These are phyloP conservation scores for Calonectria pteridis DNA, from an alignment of 2,329 filamentous ascomycete genomes.

Conservation along the genomic window DNA sequence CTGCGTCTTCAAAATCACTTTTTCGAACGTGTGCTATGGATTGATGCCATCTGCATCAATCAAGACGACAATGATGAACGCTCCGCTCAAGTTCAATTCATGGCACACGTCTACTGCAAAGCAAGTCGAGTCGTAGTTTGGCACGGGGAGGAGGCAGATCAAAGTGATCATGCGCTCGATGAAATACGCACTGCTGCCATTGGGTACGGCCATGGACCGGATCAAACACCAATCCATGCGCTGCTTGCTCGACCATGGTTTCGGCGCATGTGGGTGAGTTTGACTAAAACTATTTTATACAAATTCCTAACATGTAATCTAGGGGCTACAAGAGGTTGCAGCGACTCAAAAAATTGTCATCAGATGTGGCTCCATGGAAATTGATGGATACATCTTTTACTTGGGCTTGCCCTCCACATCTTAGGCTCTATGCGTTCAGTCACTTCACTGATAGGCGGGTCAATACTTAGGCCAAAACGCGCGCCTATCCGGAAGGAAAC, in stretches of 20 bases:
- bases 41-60: not conserved
- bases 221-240: not conserved
- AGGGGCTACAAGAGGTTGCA: not conserved
- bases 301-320: not conserved
- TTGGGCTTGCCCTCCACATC: not conserved
- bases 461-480: not conserved
- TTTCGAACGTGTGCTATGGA: not conserved
- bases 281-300: not conserved
- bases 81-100: not conserved
- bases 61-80: not conserved
- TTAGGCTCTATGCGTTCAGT: not conserved
- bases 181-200: not conserved
- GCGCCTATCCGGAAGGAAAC: not conserved
- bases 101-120: not conserved
- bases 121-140: not conserved
- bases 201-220: not conserved
- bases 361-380: not conserved
- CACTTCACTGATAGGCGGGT: not conserved
- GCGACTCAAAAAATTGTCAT: not conserved
- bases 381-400: not conserved
- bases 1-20: not conserved
- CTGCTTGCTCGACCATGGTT: not conserved
- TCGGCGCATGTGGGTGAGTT: not conserved
- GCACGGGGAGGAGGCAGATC: not conserved
- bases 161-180: not conserved